These are phyloP conservation scores for Cardamine resedifolia DNA, from an alignment of 345 rosid species.

Conservation along the genomic window DNA sequence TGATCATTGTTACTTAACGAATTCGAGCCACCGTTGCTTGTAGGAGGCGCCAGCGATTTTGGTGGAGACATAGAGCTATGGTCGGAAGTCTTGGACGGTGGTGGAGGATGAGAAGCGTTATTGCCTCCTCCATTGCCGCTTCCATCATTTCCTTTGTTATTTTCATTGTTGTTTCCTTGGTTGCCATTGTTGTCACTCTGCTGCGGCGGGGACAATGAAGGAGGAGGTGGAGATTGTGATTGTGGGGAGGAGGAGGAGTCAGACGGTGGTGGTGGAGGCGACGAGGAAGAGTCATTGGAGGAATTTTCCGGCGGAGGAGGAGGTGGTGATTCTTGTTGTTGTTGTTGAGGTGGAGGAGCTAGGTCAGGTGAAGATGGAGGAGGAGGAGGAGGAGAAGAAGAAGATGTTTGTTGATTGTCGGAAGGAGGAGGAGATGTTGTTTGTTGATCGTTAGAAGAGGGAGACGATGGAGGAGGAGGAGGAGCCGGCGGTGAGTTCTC, in stretches of 20 bases:
- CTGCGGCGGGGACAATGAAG: constrained; percentile 6
- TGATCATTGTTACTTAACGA: constrained; percentile 8
- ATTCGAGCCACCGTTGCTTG: constrained; percentile 13
- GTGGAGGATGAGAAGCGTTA: constrained; percentile 18
- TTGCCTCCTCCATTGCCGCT: constrained; percentile 2
- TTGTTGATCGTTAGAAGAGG: constrained; percentile 22
- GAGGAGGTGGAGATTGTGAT: constrained; percentile 37
- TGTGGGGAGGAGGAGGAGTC: constrained; percentile 26
- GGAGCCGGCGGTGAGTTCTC: constrained; percentile 40
- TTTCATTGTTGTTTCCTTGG: constrained; percentile 12
- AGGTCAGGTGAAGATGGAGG: constrained; percentile 20
- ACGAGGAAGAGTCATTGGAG: constrained; percentile 2
- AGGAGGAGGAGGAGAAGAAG: constrained; percentile 30
- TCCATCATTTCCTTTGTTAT: constrained; percentile 14
- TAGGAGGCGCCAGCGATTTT: constrained; percentile 30
- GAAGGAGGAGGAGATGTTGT: constrained; percentile 39
- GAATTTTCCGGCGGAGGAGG: constrained; percentile 32
- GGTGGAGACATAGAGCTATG: constrained; percentile 18
- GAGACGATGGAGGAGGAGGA: constrained; percentile 32
- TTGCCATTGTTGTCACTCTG: constrained; percentile 11
- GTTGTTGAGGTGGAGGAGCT: constrained; percentile 34
- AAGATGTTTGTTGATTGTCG: constrained; percentile 30
- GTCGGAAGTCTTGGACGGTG: constrained; percentile 15
- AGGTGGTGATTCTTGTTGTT: constrained; percentile 25
- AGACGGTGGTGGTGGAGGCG: constrained; percentile 35